Evolutionary conservation across 164 flowering plant genomes (phyloP), one percentile per base, ranked within the genome.

Genomic region (Kalanchoe fedtschenkoi): DNA sequence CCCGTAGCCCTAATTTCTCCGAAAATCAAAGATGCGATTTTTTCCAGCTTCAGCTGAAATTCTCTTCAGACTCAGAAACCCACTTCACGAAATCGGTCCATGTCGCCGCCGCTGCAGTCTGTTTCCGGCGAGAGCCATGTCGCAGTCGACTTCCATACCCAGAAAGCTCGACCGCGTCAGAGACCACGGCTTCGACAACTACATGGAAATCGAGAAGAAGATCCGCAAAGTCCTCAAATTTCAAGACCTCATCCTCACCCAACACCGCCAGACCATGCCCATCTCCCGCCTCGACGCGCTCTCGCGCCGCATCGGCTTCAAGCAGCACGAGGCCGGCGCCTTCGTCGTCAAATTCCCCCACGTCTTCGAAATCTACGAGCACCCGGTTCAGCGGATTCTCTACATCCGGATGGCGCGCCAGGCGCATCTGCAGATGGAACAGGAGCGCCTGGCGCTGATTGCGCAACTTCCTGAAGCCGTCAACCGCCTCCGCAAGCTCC

Each of bases 181-280:
- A 44, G 96, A 95, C 76, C 95, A 88, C 60, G 91, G 86, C 60
- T 91, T 34, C 71, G 99, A 95, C 73, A 72, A 87, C 64, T 95
- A 84, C 89, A 95, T 95, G 99, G 97, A 91, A 67, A 61, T 87
- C 67, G 83, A 95, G 69, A 88, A 95, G 68, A 91, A 86, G 70
- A 71, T 77, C 42, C 79, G 83, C 53, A 88, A 83, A 69, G 75
- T 83, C 60, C 79, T 86, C 32, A 90, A 90, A 69, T 86, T 93
- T 67, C 89, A 90, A 58, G 78, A 71, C 29, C 69, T 91, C 19
- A 73, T 95, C 57, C 87, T 85, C 51, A 65, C 79, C 16, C 93
- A 88, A 60, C 88, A 74, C 58, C 71, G 70, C 59, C 73, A 75
- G 16, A 77, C 80, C 67, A 61, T 95, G 61, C 73, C 81, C 35